Percentiles rank a stretch among this genome's conserved stretches.
phyloP scores from a whole-genome alignment of 2,329 filamentous ascomycete species.

The Cordyceps sp. region DNA sequence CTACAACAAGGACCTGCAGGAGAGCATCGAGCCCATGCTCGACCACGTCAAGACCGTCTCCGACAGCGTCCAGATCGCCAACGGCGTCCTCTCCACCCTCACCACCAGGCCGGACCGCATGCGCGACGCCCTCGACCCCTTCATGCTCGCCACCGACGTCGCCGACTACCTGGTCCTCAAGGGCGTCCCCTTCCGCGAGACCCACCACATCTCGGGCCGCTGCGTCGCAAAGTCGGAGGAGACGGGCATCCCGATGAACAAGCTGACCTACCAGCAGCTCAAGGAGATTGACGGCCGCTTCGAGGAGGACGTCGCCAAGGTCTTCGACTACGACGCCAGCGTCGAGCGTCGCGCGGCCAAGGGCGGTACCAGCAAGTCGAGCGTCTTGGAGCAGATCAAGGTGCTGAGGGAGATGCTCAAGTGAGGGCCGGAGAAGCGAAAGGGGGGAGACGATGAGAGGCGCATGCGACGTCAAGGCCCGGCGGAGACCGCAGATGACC shows the following conservation, averaged over 20 bases:
- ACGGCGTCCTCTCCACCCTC: slow-evolving; percentile 62
- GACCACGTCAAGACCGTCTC: slow-evolving; percentile 68
- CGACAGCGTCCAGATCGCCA: slow-evolving; percentile 70
- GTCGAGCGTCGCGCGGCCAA: slow-evolving; percentile 65
- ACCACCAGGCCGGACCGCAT: slow-evolving; percentile 57
- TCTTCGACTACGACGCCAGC: slow-evolving; percentile 68
- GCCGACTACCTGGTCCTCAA: slow-evolving; percentile 48
- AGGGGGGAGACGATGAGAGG: too few relatives aligned
- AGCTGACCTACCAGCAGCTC: slow-evolving; percentile 49
- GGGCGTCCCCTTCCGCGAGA: slow-evolving; percentile 63
- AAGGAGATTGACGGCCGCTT: slow-evolving; percentile 53
- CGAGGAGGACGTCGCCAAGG: slow-evolving; percentile 49
- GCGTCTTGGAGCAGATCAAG: slow-evolving; percentile 47
- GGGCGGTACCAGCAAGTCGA: slow-evolving; percentile 60
- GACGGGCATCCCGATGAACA: slow-evolving; percentile 44
- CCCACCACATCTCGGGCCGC: slow-evolving; percentile 60
- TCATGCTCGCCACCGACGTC: slow-evolving; percentile 66
- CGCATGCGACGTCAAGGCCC: too few relatives aligned
- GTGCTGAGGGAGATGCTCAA: slow-evolving; percentile 22
- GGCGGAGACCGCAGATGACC: too few relatives aligned
- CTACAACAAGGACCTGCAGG: slow-evolving; percentile 89
- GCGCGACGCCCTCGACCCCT: slow-evolving; percentile 59
- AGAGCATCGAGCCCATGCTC: slow-evolving; percentile 71
- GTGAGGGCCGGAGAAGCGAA: too few relatives aligned
- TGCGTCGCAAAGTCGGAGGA: slow-evolving; percentile 23